Conservation (phyloP, 768 basidiomycete genomes). For the Termitomyces sp. region DNA sequence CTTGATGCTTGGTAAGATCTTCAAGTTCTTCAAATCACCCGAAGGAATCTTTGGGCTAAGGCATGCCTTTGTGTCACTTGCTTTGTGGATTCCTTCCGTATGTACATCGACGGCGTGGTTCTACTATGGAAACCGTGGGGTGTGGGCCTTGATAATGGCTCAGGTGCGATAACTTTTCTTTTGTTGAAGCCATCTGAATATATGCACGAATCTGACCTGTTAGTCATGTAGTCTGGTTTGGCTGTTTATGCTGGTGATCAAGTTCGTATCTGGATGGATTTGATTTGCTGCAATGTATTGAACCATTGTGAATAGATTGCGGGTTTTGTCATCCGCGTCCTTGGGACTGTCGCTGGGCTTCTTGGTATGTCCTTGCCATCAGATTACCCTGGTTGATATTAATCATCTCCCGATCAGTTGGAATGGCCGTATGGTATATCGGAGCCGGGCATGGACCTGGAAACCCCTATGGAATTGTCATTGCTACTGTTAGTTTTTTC, state of each 20-base stretch:
- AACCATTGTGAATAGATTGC: slow-evolving; percentile 24
- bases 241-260: slow-evolving; percentile 43
- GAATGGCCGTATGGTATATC: slow-evolving; percentile 43
- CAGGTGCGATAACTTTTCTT: slow-evolving; percentile 23
- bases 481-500: slow-evolving; percentile 31
- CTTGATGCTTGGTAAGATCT: slow-evolving; percentile 26
- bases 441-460: slow-evolving; percentile 33
- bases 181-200: neutral
- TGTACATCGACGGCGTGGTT: slow-evolving; percentile 35
- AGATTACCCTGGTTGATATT: neutral
- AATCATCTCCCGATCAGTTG: slow-evolving; percentile 19
- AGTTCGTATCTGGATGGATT: slow-evolving; percentile 14
- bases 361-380: slow-evolving; percentile 21
- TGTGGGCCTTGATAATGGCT: slow-evolving; percentile 45
- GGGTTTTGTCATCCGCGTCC: slow-evolving; percentile 29
- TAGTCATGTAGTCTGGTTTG: slow-evolving; percentile 24
- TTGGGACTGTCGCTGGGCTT: slow-evolving; percentile 31
- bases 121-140: slow-evolving; percentile 37
- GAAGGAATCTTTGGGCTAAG: slow-evolving; percentile 40
- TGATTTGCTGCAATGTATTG: neutral
- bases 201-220: neutral
- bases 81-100: slow-evolving; percentile 40
- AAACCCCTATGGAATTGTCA: slow-evolving; percentile 38
- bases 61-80: slow-evolving; percentile 35
- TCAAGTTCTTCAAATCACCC: slow-evolving; percentile 36